Conservation (phyloP, 2,329 filamentous ascomycete genomes). For the Sporothrix pallida region DNA sequence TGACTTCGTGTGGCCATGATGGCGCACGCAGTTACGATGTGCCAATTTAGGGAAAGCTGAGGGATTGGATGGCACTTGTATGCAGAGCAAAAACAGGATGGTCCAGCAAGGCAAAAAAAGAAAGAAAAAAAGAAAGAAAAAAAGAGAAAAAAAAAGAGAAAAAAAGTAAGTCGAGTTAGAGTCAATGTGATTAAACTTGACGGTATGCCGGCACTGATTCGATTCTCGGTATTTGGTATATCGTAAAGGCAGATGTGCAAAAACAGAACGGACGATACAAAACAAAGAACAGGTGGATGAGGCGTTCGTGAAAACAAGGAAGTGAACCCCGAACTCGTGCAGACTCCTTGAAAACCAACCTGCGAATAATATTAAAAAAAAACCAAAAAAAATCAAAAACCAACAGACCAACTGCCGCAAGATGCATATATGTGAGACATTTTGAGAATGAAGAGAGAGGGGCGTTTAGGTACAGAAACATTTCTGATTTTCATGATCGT, state of each 20-base stretch:
- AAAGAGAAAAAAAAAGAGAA: background rate
- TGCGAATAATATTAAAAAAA: background rate
- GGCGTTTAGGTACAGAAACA: background rate
- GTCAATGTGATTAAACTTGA: background rate
- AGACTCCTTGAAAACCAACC: background rate
- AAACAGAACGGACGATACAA: background rate
- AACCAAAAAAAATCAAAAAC: background rate
- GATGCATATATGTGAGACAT: background rate
- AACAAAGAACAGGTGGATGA: background rate
- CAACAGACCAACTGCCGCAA: background rate
- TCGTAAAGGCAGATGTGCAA: background rate
- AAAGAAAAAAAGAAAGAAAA: background rate
- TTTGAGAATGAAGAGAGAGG: background rate
- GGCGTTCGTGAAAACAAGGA: background rate
- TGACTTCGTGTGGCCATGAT: background rate
- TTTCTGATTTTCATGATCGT: background rate
- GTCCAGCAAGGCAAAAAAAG: background rate
- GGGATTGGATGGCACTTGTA: background rate
- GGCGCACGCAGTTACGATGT: background rate
- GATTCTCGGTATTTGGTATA: background rate
- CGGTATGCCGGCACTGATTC: background rate
- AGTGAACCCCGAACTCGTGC: background rate
- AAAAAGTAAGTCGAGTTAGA: background rate
- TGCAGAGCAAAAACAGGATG: background rate
- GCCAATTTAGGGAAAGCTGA: background rate